These are phyloP conservation scores for Colletotrichum sp. DNA, from an alignment of 2,329 filamentous ascomycete genomes.

Conservation along the genomic window DNA sequence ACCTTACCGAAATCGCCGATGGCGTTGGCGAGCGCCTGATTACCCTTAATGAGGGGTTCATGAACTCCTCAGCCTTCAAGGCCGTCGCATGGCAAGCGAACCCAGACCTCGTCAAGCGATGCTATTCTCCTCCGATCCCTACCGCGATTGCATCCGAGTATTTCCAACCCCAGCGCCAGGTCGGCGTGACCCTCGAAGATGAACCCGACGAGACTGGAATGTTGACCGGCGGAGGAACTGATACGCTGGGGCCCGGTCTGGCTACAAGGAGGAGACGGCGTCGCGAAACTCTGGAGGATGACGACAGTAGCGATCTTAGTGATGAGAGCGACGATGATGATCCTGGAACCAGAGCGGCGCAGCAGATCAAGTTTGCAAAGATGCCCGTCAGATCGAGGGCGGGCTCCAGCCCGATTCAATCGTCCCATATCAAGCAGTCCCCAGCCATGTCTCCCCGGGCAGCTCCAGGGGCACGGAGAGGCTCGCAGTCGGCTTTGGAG, in stretches of 20 bases:
- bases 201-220: conserved; percentile 76
- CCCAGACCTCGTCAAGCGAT: conserved; percentile 78
- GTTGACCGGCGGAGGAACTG: conserved; percentile 70
- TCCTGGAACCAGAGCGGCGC: conserved; percentile 70
- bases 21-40: conserved; percentile 86
- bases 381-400: conserved; percentile 88
- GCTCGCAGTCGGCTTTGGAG: conserved; percentile 75
- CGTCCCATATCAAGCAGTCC: conserved; percentile 64
- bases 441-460: conserved; percentile 51
- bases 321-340: conserved; percentile 84
- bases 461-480: conserved; percentile 57
- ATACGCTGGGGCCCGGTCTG: conserved; percentile 72
- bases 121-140: conserved; percentile 85
- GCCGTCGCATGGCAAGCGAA: conserved; percentile 81
- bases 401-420: conserved; percentile 85
- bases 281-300: conserved; percentile 80
- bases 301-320: conserved; percentile 84
- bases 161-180: conserved; percentile 73
- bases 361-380: conserved; percentile 95
- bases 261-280: conserved; percentile 70
- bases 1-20: conserved; percentile 80
- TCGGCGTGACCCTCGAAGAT: conserved; percentile 69
- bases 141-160: conserved; percentile 84
- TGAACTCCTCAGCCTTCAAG: conserved; percentile 83
- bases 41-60: conserved; percentile 77